Percentiles rank a stretch among this genome's conserved stretches.
Conservation (phyloP, 106 monocot genomes). For the Vanilla planifolia region DNA sequence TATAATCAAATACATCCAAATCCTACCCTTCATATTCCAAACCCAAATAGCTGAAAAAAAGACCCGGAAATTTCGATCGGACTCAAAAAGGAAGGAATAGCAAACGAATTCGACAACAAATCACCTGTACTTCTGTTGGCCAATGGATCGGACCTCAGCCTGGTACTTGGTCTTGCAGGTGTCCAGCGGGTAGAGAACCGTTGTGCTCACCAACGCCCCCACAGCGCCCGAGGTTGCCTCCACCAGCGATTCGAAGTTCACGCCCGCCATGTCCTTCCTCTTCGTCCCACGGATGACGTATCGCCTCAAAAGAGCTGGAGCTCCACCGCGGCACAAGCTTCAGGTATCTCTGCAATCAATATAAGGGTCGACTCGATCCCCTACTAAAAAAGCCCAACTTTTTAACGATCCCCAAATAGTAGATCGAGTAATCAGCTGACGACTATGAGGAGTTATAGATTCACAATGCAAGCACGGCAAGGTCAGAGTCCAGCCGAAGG, state of each 20-base stretch:
- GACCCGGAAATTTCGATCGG: background rate
- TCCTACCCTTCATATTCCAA: no score
- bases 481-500: no score
- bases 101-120: background rate
- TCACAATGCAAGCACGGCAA: no score
- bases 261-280: constrained; percentile 27
- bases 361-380: background rate
- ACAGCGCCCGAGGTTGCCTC: constrained; percentile 91
- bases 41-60: background rate
- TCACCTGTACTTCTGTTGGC: constrained; percentile 44
- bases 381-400: background rate
- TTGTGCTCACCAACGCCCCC: constrained; percentile 86
- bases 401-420: background rate
- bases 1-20: no score
- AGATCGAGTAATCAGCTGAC: no score
- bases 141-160: constrained; percentile 61
- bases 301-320: background rate
- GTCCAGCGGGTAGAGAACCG: constrained; percentile 83
- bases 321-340: no score
- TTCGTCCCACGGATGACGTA: no score
- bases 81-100: background rate
- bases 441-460: no score
- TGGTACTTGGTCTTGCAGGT: constrained; percentile 96
- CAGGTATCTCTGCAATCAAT: background rate
- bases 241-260: constrained; percentile 73